Evolutionary conservation across 139 green algal species (phyloP), one percentile per base, ranked within the genome.

Genomic region (Tetratostichococcus sp.): DNA sequence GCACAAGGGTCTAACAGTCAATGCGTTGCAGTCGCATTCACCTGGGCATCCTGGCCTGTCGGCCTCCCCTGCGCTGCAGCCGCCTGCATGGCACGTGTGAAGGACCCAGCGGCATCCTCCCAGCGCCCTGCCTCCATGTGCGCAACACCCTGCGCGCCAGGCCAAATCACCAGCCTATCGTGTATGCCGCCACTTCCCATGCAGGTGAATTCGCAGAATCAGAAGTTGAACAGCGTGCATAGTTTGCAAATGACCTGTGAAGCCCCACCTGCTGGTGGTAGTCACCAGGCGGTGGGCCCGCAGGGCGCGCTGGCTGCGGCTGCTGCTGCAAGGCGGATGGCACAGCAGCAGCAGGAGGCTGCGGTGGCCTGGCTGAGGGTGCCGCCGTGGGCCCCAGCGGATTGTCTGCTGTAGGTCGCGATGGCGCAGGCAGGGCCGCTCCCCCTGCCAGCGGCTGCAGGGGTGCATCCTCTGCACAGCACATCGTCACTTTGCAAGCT

Each of bases 101-200:
- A 75, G 28, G 34, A n/a, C 5, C 43, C 67, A 14, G 50, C 58
- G 14, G 75, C 75, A 16, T 1, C 28, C 25, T 72, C 70, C 75
- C 75, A 80, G 22, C 68, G 57, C 28, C 69, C 75, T 32, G 75
- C 58, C 62, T 80, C 75, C 75, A 80, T 80, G n/a, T 67, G 58
- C 30, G 35, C 30, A 0, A 80, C 69, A 19, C 75, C 75, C 58
- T 62, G 50, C 50, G 8, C 8, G 39, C 8, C 8, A 14, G 14
- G 14, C 14, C 39, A 50, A 8, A 50, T 50, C 39, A 14, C 39
- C 8, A 50, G 39, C 39, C 8, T 14, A 50, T 50, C 14, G 39
- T 50, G 39, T 8, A n/a, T n/a, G n/a, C n/a, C n/a, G n/a, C n/a
- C n/a, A n/a, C n/a, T n/a, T n/a, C n/a, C n/a, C n/a, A n/a, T n/a